Evolutionary conservation across 352 stramenopile genomes (phyloP).

Genomic region (Phytopythium kandeliae): DNA sequence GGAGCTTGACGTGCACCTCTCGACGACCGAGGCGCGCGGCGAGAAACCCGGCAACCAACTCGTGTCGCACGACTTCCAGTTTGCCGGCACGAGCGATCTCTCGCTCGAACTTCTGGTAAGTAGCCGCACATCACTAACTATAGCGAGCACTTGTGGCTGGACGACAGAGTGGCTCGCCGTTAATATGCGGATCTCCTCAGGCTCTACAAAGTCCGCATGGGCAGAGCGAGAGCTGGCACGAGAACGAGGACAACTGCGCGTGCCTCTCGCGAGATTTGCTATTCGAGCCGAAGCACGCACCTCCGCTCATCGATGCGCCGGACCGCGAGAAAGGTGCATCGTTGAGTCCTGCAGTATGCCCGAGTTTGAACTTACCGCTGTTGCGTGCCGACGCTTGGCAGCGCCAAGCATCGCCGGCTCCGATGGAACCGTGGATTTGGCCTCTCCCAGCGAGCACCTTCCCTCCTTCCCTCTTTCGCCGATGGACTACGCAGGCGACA

Average conservation of each 20-base stretch:
- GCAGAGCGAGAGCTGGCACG: slow-evolving; percentile 42
- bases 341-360: background rate
- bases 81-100: slow-evolving; percentile 11
- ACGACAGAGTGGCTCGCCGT: background rate
- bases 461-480: slow-evolving; percentile 32
- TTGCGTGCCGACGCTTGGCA: background rate
- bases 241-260: slow-evolving; percentile 16
- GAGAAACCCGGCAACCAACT: slow-evolving; percentile 11
- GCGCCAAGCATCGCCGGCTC: slow-evolving; percentile 13
- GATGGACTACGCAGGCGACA: slow-evolving; percentile 20
- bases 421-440: slow-evolving; percentile 18
- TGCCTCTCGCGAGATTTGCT: slow-evolving; percentile 1
- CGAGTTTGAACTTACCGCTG: background rate
- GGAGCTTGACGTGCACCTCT: slow-evolving; percentile 33
- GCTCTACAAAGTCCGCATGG: slow-evolving; percentile 71
- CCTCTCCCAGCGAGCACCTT: slow-evolving; percentile 35
- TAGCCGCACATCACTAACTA: background rate
- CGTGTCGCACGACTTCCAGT: slow-evolving; percentile 2
- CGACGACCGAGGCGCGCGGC: slow-evolving; percentile 4
- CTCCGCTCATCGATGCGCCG: background rate
- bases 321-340: background rate
- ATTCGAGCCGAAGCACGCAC: slow-evolving; percentile 16
- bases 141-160: too few relatives aligned
- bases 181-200: slow-evolving; percentile 13
- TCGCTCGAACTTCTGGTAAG: slow-evolving; percentile 61